Evolutionary conservation across 192 early-diverging fungal genomes (phyloP), one percentile per base, ranked within the genome.

Genomic region (Backusella westeae): DNA sequence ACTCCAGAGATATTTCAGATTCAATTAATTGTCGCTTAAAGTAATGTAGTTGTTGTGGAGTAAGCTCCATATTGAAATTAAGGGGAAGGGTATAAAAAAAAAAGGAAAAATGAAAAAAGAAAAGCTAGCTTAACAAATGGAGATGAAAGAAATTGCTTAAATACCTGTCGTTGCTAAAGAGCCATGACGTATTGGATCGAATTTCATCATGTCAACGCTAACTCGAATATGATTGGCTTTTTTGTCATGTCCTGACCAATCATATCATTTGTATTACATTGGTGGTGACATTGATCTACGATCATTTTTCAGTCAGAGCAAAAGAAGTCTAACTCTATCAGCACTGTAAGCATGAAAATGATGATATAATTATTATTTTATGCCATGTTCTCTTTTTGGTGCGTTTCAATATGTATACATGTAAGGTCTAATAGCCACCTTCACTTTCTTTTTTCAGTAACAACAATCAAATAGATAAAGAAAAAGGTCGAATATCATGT

Each of bases 21-120:
- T 84, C 77, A 23, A 88, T 75, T 49, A 88, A 77, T 41, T 86
- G 80, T 68, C 83, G 78, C 23, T 88, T 88, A 39, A 88, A 76
- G 46, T 88, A 88, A 69, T 88, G 87, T 1, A 76, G 80, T 56
- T 88, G 83, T 52, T 78, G 81, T 19, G 80, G 71, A 10, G 74
- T 74, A 7, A 84, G 42, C 12, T 72, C 44, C 70, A 72, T 72
- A 63, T 34, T 71, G 36, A 23, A 36, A 44, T 23, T 46, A 71
- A 41, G 29, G 21, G 6, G 3, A 49, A 49, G 46, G 5, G 46
- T 49, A n/a, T 32, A 34, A 34, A 46, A 29, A 29, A 29, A 46
- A 49, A n/a, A 44, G 23, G 39, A 44, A 44, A 44, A 2, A 23
- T 15, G 15, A 46, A 44, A 69, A 32, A 46, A 26, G 42, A 17